A percentile compares a stretch with the other conserved stretches of the same genome.
These are phyloP conservation scores for Aspergillus floridensis DNA, from an alignment of 2,329 filamentous ascomycete species.

Conservation along the genomic window DNA sequence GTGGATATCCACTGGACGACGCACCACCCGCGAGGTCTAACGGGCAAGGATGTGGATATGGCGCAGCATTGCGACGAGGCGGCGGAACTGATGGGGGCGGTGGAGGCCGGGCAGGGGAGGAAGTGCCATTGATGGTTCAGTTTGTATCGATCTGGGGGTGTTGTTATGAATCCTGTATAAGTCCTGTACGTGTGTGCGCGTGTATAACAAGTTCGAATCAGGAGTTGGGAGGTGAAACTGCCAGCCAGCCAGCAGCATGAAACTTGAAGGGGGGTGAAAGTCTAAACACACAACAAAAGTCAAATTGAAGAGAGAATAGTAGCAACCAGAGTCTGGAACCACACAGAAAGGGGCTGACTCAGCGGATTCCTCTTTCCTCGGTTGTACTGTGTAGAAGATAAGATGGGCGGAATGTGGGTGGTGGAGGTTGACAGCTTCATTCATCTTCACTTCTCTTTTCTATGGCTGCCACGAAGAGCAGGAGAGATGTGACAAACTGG, in stretches of 20 bases:
- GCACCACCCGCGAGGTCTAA: slow-evolving; percentile 39
- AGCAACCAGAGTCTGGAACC: not conserved
- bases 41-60: slow-evolving; percentile 37
- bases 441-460: too few species aligned
- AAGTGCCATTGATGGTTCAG: slow-evolving; percentile 20
- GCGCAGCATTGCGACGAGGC: slow-evolving; percentile 39
- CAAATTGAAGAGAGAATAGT: not conserved
- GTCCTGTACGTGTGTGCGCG: too few species aligned
- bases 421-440: not conserved
- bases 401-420: not conserved
- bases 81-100: slow-evolving; percentile 33
- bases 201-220: too few species aligned
- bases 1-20: slow-evolving; percentile 43
- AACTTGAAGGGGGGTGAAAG: too few species aligned
- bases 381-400: not conserved
- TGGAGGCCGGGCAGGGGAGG: slow-evolving; percentile 29
- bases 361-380: not conserved
- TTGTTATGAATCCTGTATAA: too few species aligned
- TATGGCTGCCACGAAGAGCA: too few species aligned
- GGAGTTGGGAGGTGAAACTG: too few species aligned
- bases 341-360: not conserved
- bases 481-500: too few species aligned
- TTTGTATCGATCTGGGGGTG: too few species aligned
- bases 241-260: too few species aligned
- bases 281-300: too few species aligned